Base-by-base conservation (phyloP, 108 stramenopile species). In the Nannochloropsis salina region DNA sequence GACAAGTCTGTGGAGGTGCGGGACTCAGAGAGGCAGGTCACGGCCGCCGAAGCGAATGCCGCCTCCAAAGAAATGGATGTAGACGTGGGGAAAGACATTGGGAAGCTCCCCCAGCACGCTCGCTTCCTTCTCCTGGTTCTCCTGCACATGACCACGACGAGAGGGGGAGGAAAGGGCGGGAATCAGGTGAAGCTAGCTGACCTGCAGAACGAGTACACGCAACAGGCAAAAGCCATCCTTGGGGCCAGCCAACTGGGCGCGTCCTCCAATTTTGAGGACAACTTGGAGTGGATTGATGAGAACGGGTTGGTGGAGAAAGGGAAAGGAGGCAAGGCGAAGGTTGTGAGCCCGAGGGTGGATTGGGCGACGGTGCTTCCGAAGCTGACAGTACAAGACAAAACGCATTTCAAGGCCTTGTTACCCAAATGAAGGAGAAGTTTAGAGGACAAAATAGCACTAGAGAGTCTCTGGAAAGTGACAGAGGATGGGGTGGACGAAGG, bases 241-340 rank as follows among this genome's bases (percentile, higher is more conserved):
- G 61, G 61, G 3, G 61, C 61, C 5, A 74, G n/a, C 6, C 61
- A 74, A 74, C n/a, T 74, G 61, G 61, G 61, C 20, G 61, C 61
- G 20, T 74, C 61, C 20, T 74, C 61, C 61, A 74, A 74, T 2
- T 74, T 74, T 74, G 61, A 74, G n/a, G n/a, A 74, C n/a, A n/a
- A 74, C 61, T 74, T 74, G 61, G 61, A 74, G 61, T 74, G 61
- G 61, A 74, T 74, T n/a, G 61, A 74, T 74, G 61, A 74, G 61
- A 74, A 74, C 47, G 47, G 47, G 47, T 51, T 10, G 10, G 47
- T 51, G 47, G 47, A 12, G 47, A 15, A 51, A 51, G 3, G 61
- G 61, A 4, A n/a, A n/a, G 61, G 61, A n/a, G 61, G 61, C 3
- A 2, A 2, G 61, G n/a, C 15, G n/a, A 15, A 74, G 20, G n/a